Evolutionary conservation across 768 basidiomycete species (phyloP).

Genomic region (Naganishia kalamii): DNA sequence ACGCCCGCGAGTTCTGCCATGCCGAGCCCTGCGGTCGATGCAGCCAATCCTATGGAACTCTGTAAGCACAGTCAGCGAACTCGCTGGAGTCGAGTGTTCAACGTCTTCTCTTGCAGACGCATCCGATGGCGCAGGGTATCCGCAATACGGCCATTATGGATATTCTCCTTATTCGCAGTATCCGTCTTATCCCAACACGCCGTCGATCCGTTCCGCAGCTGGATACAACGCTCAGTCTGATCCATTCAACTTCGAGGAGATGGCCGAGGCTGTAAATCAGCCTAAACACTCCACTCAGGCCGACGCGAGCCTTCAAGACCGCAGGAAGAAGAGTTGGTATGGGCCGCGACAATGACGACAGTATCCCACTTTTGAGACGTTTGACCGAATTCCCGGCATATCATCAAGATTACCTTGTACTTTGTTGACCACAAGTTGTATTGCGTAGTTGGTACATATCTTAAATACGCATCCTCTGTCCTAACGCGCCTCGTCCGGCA

Average conservation of each 20-base stretch:
- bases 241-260: constrained; percentile 8
- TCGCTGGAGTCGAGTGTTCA: neutral
- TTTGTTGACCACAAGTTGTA: too few relatives aligned
- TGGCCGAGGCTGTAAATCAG: neutral
- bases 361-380: too few relatives aligned
- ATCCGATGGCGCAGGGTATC: neutral
- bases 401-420: too few relatives aligned
- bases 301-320: neutral
- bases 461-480: too few relatives aligned
- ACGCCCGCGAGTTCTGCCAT: constrained; percentile 1
- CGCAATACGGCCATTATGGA: neutral
- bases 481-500: too few relatives aligned
- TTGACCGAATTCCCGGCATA: too few relatives aligned
- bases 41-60: neutral
- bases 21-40: neutral
- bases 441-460: too few relatives aligned
- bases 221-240: constrained; percentile 16
- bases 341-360: constrained; percentile 10
- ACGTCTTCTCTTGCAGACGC: neutral
- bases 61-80: neutral
- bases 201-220: neutral
- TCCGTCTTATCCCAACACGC: constrained; percentile 4
- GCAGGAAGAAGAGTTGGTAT: constrained; percentile 20
- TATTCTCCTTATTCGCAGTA: neutral
- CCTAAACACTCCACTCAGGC: neutral